Base-by-base conservation (phyloP, 108 stramenopile genomes). In the Cyclotella baltica region DNA sequence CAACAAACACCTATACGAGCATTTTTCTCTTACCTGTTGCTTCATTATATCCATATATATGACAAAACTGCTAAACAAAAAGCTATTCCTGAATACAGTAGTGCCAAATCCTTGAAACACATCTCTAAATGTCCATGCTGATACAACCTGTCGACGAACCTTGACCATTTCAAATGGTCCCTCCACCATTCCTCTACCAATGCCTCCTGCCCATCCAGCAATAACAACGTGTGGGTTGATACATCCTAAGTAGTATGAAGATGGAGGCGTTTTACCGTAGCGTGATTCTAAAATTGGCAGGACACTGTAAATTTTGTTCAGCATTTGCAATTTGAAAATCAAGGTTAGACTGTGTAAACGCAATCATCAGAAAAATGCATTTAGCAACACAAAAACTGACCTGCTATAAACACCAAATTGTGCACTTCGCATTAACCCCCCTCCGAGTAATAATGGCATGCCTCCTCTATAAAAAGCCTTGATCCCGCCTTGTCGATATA, bases 151-250 rank as follows among this genome's bases (percentile, higher is more conserved):
- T 36, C 83, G 62, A 52, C 94, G 76, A 40, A 90, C 87, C 72
- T 96, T 96, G 19, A 96, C 78, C 77, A 89, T 93, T 50, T 96
- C 94, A 47, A 88, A 88, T 19, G 94, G 94, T 2, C 81, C 87
- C 59, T 96, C 94, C 6, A 96, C 89, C 46, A 96, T 19, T 10
- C 90, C 94, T 55, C 94, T 74, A 1, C 92, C 91, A 6, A 96
- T 65, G 6, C 94, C 94, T 10, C 94, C 94, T 30, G 86, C 83
- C 52, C 89, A 82, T 13, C 94, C 94, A 10, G 94, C 92, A 0
- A 88, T 15, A 19, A 93, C 79, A 0, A 96, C 90, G 56, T 95
- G 88, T 29, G 81, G 75, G 63, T 92, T 89, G 27, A 92, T 73
- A 52, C 85, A 73, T 6, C 86, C 87, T 28, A 90, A 58, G 25